Evolutionary conservation across 495 filamentous ascomycete species (phyloP).

Genomic region (Penicillium riverlandense): DNA sequence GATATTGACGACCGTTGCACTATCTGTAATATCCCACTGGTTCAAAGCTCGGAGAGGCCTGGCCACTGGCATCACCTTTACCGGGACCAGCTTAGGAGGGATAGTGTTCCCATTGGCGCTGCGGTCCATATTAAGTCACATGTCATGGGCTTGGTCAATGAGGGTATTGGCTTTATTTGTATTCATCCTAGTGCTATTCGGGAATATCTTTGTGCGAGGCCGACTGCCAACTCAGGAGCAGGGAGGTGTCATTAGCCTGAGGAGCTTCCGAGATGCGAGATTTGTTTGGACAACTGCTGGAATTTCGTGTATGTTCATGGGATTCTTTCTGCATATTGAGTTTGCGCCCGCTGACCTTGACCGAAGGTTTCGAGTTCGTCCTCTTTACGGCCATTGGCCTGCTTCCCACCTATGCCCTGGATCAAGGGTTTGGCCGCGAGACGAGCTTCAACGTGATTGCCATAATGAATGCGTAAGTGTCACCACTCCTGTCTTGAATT

Average conservation of each 20-base stretch:
- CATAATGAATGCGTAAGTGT: conserved; percentile 20
- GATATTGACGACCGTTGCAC: conserved; percentile 41
- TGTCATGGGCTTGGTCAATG: conserved; percentile 53
- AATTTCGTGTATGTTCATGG: conserved; percentile 17
- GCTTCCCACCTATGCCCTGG: conserved; percentile 33
- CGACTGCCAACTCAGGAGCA: conserved; percentile 14
- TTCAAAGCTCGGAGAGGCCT: conserved; percentile 20
- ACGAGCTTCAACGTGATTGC: conserved; percentile 18
- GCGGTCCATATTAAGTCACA: conserved; percentile 32
- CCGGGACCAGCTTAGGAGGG: conserved; percentile 38
- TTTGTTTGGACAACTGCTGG: conserved; percentile 20
- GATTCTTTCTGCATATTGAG: too few species aligned
- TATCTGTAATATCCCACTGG: conserved; percentile 24
- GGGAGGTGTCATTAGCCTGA: conserved; percentile 39
- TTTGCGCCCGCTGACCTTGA: too few species aligned
- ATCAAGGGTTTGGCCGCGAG: conserved; percentile 18
- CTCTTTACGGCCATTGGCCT: conserved; percentile 38
- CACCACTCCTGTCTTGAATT: too few species aligned
- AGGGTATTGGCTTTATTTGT: conserved; percentile 36
- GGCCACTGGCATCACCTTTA: conserved; percentile 23
- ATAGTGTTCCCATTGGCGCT: conserved; percentile 53
- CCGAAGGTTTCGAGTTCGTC: conserved; percentile 33
- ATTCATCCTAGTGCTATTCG: conserved; percentile 46
- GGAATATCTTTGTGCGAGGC: conserved; percentile 26
- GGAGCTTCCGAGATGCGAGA: conserved; percentile 42